Evolutionary conservation across 371 early-diverging fungal genomes (phyloP), one percentile per base, ranked within the genome.

Genomic region (Lichtheimia ornata): DNA sequence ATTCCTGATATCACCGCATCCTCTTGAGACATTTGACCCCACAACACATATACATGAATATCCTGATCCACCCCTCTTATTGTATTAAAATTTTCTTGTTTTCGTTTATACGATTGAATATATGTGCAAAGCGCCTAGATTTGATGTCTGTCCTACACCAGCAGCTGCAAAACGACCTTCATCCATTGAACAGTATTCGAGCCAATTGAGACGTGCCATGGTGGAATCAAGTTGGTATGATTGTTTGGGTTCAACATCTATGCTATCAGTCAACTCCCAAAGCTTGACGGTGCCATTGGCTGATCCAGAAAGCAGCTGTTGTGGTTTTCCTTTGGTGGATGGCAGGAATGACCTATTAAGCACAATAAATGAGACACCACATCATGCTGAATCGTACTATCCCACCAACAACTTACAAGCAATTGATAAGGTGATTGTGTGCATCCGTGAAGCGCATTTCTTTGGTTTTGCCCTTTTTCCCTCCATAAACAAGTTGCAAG

Each of bases 351-450:
- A 55, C 22, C 67, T 67, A 55, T 13, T n/a, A 44, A 18, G 45
- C 6, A 40, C 17, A 22, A 17, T 24, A 18, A 9, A 15, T 49
- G 11, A 30, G 30, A 14, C 13, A 14, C 24, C 4, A 14, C 24
- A 27, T 24, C 4, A 30, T n/a, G 47, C 41, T 27, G 47, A 22
- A 47, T 17, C 5, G 0, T 9, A 11, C 6, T 15, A 22, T 4
- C 7, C 22, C 22, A n/a, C 22, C 22, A 22, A 11, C 11, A 14
- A 66, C 72, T 65, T 71, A 74, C 80, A 79, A 47, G 50, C 73
- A 68, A 49, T 72, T 79, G 22, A 76, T 72, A 61, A 77, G 54
- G 2, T 69, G 51, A 40, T 66, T 71, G 47, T 79, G 80, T 6
- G 69, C 74, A 59, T 77, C 58, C 35, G 56, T 42, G 12, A 79